phyloP scores from a whole-genome alignment of 2,329 filamentous ascomycete species.

The Ophiosphaerella korrae region DNA sequence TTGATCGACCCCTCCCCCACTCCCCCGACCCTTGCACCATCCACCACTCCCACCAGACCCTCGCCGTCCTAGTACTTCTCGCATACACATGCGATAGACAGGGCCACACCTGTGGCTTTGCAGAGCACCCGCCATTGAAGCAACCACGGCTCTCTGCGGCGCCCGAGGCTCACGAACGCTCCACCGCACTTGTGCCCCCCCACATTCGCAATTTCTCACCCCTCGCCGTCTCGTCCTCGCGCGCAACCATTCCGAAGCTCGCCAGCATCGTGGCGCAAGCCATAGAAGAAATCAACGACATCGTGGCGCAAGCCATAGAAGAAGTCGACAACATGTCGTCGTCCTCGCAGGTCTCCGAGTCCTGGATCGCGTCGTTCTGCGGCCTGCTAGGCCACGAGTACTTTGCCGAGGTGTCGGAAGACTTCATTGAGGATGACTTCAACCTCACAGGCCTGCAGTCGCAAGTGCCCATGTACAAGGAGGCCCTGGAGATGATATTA shows the following conservation, averaged over 20 bases:
- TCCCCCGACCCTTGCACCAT: conserved; percentile 7
- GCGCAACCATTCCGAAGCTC: conserved; percentile 22
- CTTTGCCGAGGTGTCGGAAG: conserved; percentile 97
- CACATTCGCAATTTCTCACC: conserved; percentile 38
- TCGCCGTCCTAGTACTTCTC: conserved; percentile 6
- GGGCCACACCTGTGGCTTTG: conserved; percentile 21
- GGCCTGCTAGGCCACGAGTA: conserved; percentile 95
- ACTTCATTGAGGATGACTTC: conserved; percentile 99
- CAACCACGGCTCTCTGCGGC: too few relatives aligned
- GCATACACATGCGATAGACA: conserved; percentile 22
- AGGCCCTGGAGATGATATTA: conserved; percentile 98
- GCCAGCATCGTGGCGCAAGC: conserved; percentile 20
- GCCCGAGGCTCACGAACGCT: not conserved
- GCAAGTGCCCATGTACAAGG: conserved; percentile 98
- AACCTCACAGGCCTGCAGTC: conserved; percentile 94
- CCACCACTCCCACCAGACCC: conserved; percentile 12
- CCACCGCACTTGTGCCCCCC: conserved; percentile 18
- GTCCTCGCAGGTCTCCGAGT: conserved; percentile 70
- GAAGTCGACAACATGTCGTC: conserved; percentile 55
- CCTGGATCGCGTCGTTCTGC: conserved; percentile 98
- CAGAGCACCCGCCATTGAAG: conserved; percentile 1
- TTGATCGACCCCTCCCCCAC: conserved; percentile 22
- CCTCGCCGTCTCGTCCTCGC: conserved; percentile 26
- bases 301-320: conserved; percentile 32
- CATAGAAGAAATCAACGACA: conserved; percentile 30